Conservation (phyloP, 2,329 filamentous ascomycete genomes). For the Calonectria pseudoreteaudii region DNA sequence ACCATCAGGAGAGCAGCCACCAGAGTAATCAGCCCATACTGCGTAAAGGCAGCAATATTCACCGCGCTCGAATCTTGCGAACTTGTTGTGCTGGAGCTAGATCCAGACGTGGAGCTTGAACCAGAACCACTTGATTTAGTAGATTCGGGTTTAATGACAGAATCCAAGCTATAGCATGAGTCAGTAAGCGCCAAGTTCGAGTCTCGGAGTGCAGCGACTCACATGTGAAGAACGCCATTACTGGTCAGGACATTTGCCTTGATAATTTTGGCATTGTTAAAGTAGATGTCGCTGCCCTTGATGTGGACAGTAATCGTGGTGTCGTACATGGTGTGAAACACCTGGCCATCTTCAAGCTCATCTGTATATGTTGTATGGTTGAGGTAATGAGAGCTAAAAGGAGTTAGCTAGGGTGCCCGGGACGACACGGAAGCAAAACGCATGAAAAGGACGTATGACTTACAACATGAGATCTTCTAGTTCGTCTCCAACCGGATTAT, state of each 20-base stretch:
- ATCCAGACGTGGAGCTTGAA: slow-evolving; percentile 4
- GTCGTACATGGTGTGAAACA: slow-evolving; percentile 31
- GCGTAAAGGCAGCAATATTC: background rate
- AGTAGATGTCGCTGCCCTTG: slow-evolving; percentile 31
- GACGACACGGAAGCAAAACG: too few relatives aligned
- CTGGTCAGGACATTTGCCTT: slow-evolving; percentile 36
- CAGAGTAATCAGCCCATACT: background rate
- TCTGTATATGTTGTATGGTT: slow-evolving; percentile 36
- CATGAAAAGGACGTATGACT: background rate
- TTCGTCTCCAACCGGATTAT: slow-evolving; percentile 18
- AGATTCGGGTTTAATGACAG: slow-evolving; percentile 13
- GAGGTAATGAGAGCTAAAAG: slow-evolving; percentile 30
- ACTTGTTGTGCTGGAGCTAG: background rate
- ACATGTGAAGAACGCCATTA: slow-evolving; percentile 39
- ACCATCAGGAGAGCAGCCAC: slow-evolving; percentile 17
- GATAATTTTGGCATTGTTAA: slow-evolving; percentile 40
- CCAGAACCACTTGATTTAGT: background rate
- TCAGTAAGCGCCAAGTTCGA: background rate
- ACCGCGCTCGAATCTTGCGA: slow-evolving; percentile 7
- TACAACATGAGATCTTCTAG: slow-evolving; percentile 26
- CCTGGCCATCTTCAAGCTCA: slow-evolving; percentile 28
- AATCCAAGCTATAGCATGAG: background rate
- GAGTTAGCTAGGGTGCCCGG: background rate
- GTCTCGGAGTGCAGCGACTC: background rate
- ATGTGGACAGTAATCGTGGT: slow-evolving; percentile 27